Evolutionary conservation across 345 rosid genomes (phyloP).

Genomic region (Boechera stricta): DNA sequence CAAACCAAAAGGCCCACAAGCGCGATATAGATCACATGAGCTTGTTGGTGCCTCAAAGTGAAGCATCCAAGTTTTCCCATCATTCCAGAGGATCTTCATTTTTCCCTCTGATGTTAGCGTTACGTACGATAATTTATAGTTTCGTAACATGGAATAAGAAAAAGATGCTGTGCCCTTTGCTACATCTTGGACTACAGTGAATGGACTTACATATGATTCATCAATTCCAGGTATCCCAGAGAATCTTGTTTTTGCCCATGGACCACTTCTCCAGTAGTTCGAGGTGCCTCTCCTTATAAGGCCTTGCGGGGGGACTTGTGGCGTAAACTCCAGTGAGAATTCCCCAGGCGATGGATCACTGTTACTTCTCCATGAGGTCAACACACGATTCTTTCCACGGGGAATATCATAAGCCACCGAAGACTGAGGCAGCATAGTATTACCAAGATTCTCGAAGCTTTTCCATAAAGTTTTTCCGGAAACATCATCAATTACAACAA

Average conservation of each 20-base stretch:
- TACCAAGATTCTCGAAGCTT: constrained; percentile 44
- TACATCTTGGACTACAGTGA: constrained; percentile 13
- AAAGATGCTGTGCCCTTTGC: constrained; percentile 24
- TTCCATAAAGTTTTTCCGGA: constrained; percentile 36
- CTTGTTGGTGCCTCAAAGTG: constrained; percentile 9
- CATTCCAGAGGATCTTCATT: constrained; percentile 2
- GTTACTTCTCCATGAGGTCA: constrained; percentile 50
- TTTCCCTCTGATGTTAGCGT: constrained; percentile 15
- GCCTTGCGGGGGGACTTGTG: constrained; percentile 43
- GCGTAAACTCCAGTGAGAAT: constrained; percentile 19
- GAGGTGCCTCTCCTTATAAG: constrained; percentile 32
- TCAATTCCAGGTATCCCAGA: constrained; percentile 22
- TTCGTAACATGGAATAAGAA: constrained; percentile 6
- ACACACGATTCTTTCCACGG: not conserved
- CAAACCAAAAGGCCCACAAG: constrained; percentile 35
- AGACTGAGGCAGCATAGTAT: constrained; percentile 41
- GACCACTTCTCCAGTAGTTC: constrained; percentile 38
- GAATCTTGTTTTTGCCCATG: constrained; percentile 37
- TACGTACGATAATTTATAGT: not conserved
- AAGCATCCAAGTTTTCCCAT: constrained; percentile 2
- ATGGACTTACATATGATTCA: constrained; percentile 26
- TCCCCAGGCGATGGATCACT: constrained; percentile 53
- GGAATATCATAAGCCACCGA: constrained; percentile 5
- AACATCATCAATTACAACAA: constrained; percentile 54
- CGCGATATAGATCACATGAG: constrained; percentile 27